phyloP scores from a whole-genome alignment of 805 yeast species.

The Candida easanensis region DNA sequence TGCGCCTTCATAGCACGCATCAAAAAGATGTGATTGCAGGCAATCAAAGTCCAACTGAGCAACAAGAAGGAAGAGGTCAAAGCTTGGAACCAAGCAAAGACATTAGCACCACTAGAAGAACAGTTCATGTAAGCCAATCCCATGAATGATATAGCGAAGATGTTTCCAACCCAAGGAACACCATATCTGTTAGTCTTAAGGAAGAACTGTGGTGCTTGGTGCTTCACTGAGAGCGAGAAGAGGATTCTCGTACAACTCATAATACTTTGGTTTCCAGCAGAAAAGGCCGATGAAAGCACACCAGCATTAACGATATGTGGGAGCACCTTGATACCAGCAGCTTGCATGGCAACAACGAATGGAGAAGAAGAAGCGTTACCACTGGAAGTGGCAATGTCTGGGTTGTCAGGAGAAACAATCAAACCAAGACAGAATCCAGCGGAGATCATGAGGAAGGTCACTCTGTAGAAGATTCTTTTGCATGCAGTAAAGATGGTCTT shows the following conservation, averaged over 20 bases:
- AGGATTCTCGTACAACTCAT: constrained; percentile 33
- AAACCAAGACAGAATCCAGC: constrained; percentile 34
- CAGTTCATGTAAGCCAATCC: constrained; percentile 38
- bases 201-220: constrained; percentile 38
- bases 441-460: constrained; percentile 29
- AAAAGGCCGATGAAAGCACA: constrained; percentile 38
- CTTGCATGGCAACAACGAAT: constrained; percentile 43
- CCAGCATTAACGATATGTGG: constrained; percentile 38
- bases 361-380: constrained; percentile 37
- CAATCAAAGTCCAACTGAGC: constrained; percentile 32
- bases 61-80: constrained; percentile 32
- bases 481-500: constrained; percentile 59
- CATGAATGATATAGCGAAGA: constrained; percentile 29
- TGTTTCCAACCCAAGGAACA: constrained; percentile 32
- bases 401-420: constrained; percentile 33
- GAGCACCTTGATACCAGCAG: constrained; percentile 40
- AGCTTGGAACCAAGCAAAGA: constrained; percentile 35
- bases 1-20: constrained; percentile 39
- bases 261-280: constrained; percentile 34
- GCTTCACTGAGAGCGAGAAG: constrained; percentile 36
- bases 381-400: constrained; percentile 28
- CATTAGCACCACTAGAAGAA: constrained; percentile 28
- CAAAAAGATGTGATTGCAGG: constrained; percentile 32
- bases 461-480: constrained; percentile 33
- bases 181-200: constrained; percentile 33